Base-by-base conservation (phyloP, 371 early-diverging fungal genomes). In the Phascolomyces articulosus region DNA sequence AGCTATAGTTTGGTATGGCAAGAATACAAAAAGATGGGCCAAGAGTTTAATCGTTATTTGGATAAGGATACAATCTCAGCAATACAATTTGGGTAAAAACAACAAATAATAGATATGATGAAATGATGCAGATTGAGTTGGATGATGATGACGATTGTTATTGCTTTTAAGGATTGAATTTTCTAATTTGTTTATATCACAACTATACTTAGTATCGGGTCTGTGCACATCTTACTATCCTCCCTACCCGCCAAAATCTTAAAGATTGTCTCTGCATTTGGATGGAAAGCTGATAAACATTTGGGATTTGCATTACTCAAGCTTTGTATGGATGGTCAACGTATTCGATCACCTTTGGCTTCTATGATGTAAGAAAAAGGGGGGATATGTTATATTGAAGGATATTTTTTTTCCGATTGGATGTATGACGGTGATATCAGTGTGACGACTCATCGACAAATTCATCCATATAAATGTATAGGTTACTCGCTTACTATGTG, bases 191-290 rank as follows among this genome's bases (percentile, higher is more conserved):
- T n/a, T n/a, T n/a, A n/a, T n/a, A n/a, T n/a, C n/a, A n/a, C n/a
- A n/a, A n/a, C n/a, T n/a, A n/a, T n/a, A n/a, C n/a, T n/a, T 60
- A 86, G 88, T 27, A 79, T 87, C 55, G 89, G 89, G 44, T 79
- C 89, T 6, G 84, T 85, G 40, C 80, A 89, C 66, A 67, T 87
- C 11, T 66, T 89, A 4, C 68, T 89, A 6, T 85, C 86, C 0
- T 79, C 83, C 3, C 69, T 89, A 65, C 87, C 89, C 0, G 68
- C 80, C 40, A 87, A 87, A 56, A 82, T 87, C 31, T 68, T 85
- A 8, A 79, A 83, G 18, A 72, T 87, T 29, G 80, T 89, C 18
- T 74, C 81, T 4, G 82, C 85, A 0, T 83, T 89, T 56, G 85
- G 85, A 15, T 86, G 85, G 82, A 71, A 75, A 40, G 85, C 85